phyloP scores from a whole-genome alignment of 139 green algal genomes.

The Pleodorina starrii region DNA sequence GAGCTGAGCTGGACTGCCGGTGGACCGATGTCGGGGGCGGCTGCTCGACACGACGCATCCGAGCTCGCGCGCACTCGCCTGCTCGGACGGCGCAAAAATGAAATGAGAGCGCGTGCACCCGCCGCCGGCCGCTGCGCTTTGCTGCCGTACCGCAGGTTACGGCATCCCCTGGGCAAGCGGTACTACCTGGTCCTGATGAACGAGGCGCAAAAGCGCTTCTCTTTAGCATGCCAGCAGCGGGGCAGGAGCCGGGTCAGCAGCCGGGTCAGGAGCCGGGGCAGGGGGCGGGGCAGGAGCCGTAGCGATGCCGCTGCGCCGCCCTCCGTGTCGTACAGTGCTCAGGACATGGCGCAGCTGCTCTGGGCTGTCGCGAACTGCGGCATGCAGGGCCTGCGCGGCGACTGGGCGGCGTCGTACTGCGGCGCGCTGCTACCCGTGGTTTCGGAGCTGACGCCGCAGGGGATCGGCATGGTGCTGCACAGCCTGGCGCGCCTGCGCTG shows the following conservation, averaged over 20 bases:
- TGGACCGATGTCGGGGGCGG: too few relatives aligned
- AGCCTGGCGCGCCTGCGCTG: neutral
- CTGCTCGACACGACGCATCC: too few relatives aligned
- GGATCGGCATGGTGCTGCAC: neutral
- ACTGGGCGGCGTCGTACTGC: conserved; percentile 12
- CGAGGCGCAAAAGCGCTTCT: neutral
- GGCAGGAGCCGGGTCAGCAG: neutral
- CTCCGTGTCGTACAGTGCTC: conserved; percentile 6
- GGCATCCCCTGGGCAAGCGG: conserved; percentile 26
- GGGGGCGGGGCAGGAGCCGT: neutral
- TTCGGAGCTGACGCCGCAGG: neutral
- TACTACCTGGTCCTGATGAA: conserved; percentile 31
- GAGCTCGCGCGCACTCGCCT: too few relatives aligned
- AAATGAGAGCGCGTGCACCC: too few relatives aligned
- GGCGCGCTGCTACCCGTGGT: neutral
- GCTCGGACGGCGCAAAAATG: too few relatives aligned
- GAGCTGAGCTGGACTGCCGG: too few relatives aligned
- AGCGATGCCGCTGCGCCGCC: neutral
- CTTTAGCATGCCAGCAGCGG: too few relatives aligned
- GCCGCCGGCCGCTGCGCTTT: too few relatives aligned
- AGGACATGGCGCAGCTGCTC: conserved; percentile 26
- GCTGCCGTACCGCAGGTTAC: conserved; percentile 28
- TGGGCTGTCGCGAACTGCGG: conserved; percentile 6
- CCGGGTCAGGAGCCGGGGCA: neutral
- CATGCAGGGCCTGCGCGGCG: neutral